Percentiles rank a stretch among this genome's conserved stretches.
Conservation (phyloP, 2,329 filamentous ascomycete species). For the Westerdykella aurantiaca region DNA sequence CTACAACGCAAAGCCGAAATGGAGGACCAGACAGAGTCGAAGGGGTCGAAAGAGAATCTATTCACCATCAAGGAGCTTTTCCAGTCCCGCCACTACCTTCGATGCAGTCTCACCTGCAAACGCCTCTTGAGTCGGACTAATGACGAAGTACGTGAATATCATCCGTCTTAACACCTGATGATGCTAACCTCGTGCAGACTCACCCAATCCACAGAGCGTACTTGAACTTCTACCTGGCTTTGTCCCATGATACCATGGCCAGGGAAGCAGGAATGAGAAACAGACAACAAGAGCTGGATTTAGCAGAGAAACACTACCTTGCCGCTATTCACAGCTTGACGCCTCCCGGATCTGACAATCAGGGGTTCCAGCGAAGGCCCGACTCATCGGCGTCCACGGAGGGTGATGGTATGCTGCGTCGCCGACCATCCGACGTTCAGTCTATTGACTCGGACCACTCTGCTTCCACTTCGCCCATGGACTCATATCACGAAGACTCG, state of each 20-base stretch:
- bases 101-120: conserved; percentile 28
- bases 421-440: conserved; percentile 13
- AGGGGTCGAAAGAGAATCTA: conserved; percentile 15
- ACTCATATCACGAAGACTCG: conserved; percentile 1
- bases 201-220: conserved; percentile 32
- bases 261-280: conserved; percentile 29
- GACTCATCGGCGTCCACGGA: conserved; percentile 14
- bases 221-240: conserved; percentile 35
- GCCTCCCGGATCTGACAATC: conserved; percentile 9
- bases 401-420: conserved; percentile 5
- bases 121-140: conserved; percentile 18
- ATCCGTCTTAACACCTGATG: not conserved
- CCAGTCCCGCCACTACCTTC: conserved; percentile 31
- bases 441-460: conserved; percentile 20
- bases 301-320: conserved; percentile 33
- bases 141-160: conserved; percentile 15
- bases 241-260: conserved; percentile 35
- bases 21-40: not conserved
- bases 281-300: conserved; percentile 25
- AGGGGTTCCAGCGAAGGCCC: conserved; percentile 11
- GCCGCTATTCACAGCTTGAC: conserved; percentile 24
- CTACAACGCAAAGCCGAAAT: not conserved
- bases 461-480: conserved; percentile 14
- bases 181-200: conserved; percentile 15
- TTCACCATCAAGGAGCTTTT: conserved; percentile 29